Base-by-base conservation (phyloP, 495 filamentous ascomycete species). In the Corynascus novoguineensis region DNA sequence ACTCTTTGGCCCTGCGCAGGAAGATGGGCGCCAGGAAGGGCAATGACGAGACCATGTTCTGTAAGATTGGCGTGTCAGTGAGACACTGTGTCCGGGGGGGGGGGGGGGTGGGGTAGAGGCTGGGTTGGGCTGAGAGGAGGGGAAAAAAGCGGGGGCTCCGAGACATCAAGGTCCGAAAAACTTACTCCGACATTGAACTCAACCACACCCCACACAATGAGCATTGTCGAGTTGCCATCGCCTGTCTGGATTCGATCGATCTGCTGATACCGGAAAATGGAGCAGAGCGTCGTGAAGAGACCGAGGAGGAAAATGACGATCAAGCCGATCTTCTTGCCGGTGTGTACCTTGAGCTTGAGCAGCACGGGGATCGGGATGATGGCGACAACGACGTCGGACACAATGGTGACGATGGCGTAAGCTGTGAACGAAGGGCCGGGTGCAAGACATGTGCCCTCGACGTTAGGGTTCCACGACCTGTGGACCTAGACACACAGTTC, bases 281-380 rank as follows among this genome's bases (percentile, higher is more conserved):
- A 83, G 60, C 80, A 83, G 38, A 82, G 60, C 0, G 81, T 82
- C 1, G 81, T 83, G 60, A 84, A 80, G 10, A 83, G 74, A 8
- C 81, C 81, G 9, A 84, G 71, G 4, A 81, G 60, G 62, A 84
- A 83, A 6, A 84, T 73, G 46, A 74, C 73, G 44, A 80, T 73
- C 2, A 84, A 69, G 21, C 74, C 80, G 6, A 77, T 61, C 51
- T 83, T 83, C 59, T 81, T 79, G 10, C 70, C 71, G 0, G 62
- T 58, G 50, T 70, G 72, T 58, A 84, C 75, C 29, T 82, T 81
- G 17, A 82, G 66, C 34, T 66, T 56, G 5, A 82, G 60, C 1
- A 83, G 71, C 4, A 83, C 64, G 5, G 81, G 80, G 35, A 84
- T 73, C 0, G 80, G 77, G 1, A 84, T 67, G 41, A 83, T 58